Conservation (phyloP, 2,329 filamentous ascomycete species). For the Phyllachora maydis region DNA sequence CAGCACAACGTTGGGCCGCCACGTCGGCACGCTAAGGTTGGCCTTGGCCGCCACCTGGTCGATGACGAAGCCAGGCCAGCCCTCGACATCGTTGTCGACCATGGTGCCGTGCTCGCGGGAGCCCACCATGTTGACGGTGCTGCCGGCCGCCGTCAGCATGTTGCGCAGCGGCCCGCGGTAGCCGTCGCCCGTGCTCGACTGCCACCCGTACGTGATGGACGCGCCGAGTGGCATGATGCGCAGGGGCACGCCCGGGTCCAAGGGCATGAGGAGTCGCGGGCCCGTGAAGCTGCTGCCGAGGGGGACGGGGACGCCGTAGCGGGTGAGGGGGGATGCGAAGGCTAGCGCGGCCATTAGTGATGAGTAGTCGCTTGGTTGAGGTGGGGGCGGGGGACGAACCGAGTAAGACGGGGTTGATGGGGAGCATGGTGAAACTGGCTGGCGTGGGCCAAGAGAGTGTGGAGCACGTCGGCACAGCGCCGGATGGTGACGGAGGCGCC, state of each 20-base stretch:
- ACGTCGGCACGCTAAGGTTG: conserved; percentile 9
- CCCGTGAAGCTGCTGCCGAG: conserved; percentile 3
- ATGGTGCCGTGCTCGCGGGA: conserved; percentile 16
- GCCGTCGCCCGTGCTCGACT: conserved; percentile 16
- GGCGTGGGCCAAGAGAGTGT: too few species aligned
- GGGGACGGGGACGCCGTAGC: conserved; percentile 5
- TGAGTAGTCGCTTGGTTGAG: too few species aligned
- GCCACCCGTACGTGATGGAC: conserved; percentile 17
- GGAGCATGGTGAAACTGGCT: too few species aligned
- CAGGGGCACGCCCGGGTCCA: conserved; percentile 9
- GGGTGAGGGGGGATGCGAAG: conserved; percentile 5
- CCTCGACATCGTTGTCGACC: conserved; percentile 20
- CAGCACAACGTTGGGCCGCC: conserved; percentile 17
- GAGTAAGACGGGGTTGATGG: too few species aligned
- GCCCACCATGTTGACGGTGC: conserved; percentile 18
- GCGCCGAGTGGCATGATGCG: conserved; percentile 22
- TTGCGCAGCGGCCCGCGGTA: conserved; percentile 14
- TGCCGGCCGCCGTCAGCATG: conserved; percentile 11
- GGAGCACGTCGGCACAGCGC: too few species aligned
- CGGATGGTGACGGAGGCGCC: too few species aligned
- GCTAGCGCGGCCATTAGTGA: too few species aligned
- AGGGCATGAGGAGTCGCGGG: conserved; percentile 3
- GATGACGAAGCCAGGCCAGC: conserved; percentile 19
- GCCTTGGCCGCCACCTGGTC: conserved; percentile 15
- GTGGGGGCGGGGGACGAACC: too few species aligned